Evolutionary conservation across 2,329 filamentous ascomycete species (phyloP).

Genomic region (Fonsecaea multimorphosa): DNA sequence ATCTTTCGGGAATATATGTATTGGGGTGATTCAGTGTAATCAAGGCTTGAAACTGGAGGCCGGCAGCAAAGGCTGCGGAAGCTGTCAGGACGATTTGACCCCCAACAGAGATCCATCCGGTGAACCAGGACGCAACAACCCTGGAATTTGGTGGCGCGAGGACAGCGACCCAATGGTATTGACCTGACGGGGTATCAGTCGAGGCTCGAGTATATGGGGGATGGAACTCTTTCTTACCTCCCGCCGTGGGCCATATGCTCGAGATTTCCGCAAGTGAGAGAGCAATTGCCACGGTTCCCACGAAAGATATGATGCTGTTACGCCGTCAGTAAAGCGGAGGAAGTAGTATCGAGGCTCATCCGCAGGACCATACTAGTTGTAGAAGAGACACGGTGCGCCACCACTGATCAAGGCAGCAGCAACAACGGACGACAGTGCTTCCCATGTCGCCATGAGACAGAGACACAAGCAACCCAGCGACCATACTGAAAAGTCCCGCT

Average conservation of each 20-base stretch:
- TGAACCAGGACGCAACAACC: conserved; percentile 25
- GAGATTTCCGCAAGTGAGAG: conserved; percentile 41
- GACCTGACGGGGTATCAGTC: conserved; percentile 24
- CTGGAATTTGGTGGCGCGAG: conserved; percentile 38
- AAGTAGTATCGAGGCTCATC: not conserved
- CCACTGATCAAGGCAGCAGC: conserved; percentile 44
- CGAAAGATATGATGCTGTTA: conserved; percentile 30
- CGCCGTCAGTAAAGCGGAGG: conserved; percentile 41
- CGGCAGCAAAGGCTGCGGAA: conserved; percentile 44
- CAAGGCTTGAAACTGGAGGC: conserved; percentile 44
- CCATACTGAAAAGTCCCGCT: conserved; percentile 53
- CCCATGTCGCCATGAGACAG: conserved; percentile 61
- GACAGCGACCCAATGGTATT: conserved; percentile 52
- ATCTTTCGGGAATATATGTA: conserved; percentile 50
- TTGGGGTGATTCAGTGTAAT: conserved; percentile 45
- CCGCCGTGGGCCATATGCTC: conserved; percentile 43
- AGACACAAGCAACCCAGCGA: conserved; percentile 54
- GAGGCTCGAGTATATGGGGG: not conserved
- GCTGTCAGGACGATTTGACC: conserved; percentile 48
- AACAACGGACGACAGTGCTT: conserved; percentile 56
- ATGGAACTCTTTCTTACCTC: conserved; percentile 33
- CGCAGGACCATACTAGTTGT: conserved; percentile 45
- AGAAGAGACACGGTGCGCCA: conserved; percentile 43
- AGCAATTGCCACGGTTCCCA: conserved; percentile 26
- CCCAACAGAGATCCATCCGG: conserved; percentile 47